A percentile compares a stretch with the other conserved stretches of the same genome.
Evolutionary conservation across 2,329 filamentous ascomycete species (phyloP).

Genomic region (Dichotomopilus funicola): DNA sequence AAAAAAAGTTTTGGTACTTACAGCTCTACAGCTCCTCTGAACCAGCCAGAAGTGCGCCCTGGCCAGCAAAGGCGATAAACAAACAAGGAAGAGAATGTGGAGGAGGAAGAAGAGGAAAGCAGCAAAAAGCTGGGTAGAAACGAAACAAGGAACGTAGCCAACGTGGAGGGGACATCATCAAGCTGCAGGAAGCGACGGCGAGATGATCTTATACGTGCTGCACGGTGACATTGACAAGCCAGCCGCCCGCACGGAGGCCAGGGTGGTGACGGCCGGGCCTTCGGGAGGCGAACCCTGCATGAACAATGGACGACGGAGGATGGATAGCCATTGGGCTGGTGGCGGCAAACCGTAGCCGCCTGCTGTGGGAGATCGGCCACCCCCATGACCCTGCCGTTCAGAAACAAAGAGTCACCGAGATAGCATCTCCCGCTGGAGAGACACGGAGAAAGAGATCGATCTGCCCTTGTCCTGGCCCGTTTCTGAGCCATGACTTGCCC

Average conservation of each 20-base stretch:
- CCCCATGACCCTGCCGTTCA: no score
- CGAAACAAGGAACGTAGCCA: neutral
- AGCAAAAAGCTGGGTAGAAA: neutral
- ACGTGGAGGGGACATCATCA: neutral
- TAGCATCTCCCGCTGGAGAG: no score
- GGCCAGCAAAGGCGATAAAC: slow-evolving; percentile 13
- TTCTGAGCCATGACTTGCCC: no score
- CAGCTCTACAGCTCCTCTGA: slow-evolving; percentile 3
- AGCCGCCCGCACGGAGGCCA: no score
- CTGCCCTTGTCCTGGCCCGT: no score
- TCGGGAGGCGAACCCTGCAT: no score
- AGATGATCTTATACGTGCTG: slow-evolving; percentile 20
- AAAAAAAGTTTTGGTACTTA: slow-evolving; percentile 1
- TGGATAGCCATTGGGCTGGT: neutral
- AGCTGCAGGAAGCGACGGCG: slow-evolving; percentile 9
- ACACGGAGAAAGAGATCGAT: no score
- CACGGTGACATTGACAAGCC: no score
- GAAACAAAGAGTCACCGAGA: no score
- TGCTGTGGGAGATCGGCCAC: neutral
- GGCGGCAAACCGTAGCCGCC: slow-evolving; percentile 22
- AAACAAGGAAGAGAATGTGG: slow-evolving; percentile 5
- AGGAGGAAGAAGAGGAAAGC: neutral
- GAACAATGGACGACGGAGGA: no score
- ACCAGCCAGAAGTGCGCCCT: slow-evolving; percentile 9
- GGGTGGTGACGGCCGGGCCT: no score